Base-by-base conservation (phyloP, 805 yeast species). In the Kodamaea kaohsiungensis region DNA sequence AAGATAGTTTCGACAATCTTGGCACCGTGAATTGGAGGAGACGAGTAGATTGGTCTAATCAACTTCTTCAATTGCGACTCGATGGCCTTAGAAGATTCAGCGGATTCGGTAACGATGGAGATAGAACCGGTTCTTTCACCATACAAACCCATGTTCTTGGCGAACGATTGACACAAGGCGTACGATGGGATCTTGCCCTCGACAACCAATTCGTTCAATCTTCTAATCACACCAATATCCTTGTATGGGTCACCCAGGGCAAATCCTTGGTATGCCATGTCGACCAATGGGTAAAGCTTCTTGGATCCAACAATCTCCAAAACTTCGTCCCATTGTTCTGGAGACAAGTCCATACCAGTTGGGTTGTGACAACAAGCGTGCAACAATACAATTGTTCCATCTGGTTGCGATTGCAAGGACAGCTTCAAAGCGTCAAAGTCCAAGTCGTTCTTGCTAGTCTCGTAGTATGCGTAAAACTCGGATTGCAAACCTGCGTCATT, bases 311-410 rank as follows among this genome's bases (percentile, higher is more conserved):
- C 67, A 35, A 86, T 83, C 48, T 86, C 83, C 63, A 89, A 77
- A 40, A 93, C 89, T 68, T 80, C 72, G 57, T 81, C 78, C 97
- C 97, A 91, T 68, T 92, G 90, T 59, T 84, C 89, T 25, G 74
- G 71, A 15, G 90, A 84, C 57, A 96, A 95, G 68, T 92, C 98
- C 69, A 92, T 85, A 59, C 98, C 98, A 16, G 98, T 93, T 53
- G 98, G 98, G 78, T 92, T 93, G 77, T 92, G 98, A 65, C 97
- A 95, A 69, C 97, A 91, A 7, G 97, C 97, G 71, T 92, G 98
- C 56, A 92, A 80, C 53, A 92, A 78, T 18, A 91, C 86, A 51
- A 84, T 81, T 18, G 87, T 77, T 25, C 88, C 89, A 35, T 74
- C 74, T 30, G 81, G 81, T 40, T 86, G 85, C 37, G 69, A 65